Evolutionary conservation across 2,329 filamentous ascomycete genomes (phyloP).

Genomic region (Cordyceps tenuipes): DNA sequence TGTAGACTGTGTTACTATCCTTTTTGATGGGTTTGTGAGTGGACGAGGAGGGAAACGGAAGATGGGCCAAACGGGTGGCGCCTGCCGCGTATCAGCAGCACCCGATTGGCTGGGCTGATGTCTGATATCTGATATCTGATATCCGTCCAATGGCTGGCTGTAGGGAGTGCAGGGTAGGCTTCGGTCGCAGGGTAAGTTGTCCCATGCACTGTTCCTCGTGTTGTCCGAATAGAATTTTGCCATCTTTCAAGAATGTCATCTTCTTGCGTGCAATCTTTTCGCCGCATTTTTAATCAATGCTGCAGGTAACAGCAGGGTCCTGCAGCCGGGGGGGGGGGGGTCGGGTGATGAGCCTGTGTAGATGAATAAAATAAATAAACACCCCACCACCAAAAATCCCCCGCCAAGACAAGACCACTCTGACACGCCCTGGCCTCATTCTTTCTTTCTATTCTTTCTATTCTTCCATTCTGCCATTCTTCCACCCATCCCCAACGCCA

Average conservation of each 20-base stretch:
- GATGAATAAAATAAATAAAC: background rate
- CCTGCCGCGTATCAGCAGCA: conserved; percentile 7
- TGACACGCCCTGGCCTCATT: background rate
- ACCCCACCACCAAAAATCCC: background rate
- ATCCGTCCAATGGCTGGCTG: background rate
- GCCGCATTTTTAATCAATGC: background rate
- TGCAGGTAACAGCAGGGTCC: no score
- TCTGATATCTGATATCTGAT: background rate
- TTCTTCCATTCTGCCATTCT: background rate
- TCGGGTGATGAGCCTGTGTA: background rate
- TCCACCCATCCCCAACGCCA: no score
- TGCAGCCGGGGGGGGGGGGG: background rate
- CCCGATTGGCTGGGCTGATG: conserved; percentile 7
- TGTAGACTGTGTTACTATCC: background rate
- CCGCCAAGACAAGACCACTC: background rate
- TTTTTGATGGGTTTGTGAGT: background rate
- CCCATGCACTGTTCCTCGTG: background rate
- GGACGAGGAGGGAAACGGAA: background rate
- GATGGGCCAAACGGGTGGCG: background rate
- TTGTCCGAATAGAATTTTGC: no score
- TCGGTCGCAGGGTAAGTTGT: no score
- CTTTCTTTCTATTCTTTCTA: background rate
- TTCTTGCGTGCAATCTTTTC: background rate
- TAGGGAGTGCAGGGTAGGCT: no score
- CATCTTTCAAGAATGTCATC: background rate